Conservation (phyloP, 306 rosid genomes). For the Quercus rubra region DNA sequence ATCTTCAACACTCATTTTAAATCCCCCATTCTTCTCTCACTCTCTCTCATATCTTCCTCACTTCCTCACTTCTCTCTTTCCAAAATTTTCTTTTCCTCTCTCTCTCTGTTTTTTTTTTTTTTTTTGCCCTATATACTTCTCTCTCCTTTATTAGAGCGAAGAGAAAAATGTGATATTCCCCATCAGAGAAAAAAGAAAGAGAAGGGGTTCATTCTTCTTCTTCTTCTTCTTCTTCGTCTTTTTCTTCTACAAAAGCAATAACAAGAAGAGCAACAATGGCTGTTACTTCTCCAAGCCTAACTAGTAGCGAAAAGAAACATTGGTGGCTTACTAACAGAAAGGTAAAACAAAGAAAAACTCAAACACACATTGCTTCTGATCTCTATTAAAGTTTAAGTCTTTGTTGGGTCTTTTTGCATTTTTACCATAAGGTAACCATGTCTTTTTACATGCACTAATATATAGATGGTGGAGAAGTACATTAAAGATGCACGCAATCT, state of each 20-base stretch:
- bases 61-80: background rate
- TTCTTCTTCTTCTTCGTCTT: conserved; percentile 17
- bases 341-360: conserved; percentile 33
- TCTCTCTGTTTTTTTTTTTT: background rate
- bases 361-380: background rate
- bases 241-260: background rate
- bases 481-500: conserved; percentile 68
- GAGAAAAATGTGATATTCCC: conserved; percentile 28
- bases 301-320: conserved; percentile 65
- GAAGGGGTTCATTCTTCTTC: conserved; percentile 16
- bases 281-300: conserved; percentile 42
- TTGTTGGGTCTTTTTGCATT: background rate
- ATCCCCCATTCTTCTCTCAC: conserved; percentile 21
- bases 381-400: background rate
- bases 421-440: background rate
- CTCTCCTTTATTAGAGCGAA: conserved; percentile 19
- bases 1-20: conserved; percentile 30
- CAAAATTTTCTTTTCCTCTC: conserved; percentile 11
- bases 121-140: conserved; percentile 5
- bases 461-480: conserved; percentile 77
- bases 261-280: conserved; percentile 40
- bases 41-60: background rate
- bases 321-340: conserved; percentile 94
- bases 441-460: background rate
- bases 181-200: conserved; percentile 8